Evolutionary conservation across 1,284 basidiomycete genomes (phyloP).

Genomic region (Puccinia polysora): DNA sequence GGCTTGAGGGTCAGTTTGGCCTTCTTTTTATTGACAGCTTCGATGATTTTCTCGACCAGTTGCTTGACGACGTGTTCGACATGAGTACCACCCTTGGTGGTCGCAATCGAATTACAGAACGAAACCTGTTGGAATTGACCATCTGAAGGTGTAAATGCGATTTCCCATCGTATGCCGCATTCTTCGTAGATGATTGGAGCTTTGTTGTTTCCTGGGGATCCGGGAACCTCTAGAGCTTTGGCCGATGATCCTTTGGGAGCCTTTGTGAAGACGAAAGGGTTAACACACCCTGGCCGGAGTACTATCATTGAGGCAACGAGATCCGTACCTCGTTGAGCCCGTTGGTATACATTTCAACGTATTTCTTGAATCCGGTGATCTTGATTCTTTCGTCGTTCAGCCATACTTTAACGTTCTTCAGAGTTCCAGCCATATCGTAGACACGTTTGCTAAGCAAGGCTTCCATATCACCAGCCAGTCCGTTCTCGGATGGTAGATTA

Average conservation of each 20-base stretch:
- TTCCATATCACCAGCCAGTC: slow-evolving; percentile 85
- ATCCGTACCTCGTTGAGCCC: slow-evolving; percentile 54
- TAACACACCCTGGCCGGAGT: slow-evolving; percentile 45
- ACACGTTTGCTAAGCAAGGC: slow-evolving; percentile 89
- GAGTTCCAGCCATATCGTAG: slow-evolving; percentile 93
- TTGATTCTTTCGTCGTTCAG: slow-evolving; percentile 89
- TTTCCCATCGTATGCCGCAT: slow-evolving; percentile 80
- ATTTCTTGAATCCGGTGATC: slow-evolving; percentile 94
- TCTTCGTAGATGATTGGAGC: slow-evolving; percentile 77
- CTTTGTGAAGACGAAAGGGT: slow-evolving; percentile 53
- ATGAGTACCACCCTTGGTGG: slow-evolving; percentile 93
- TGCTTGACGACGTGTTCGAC: slow-evolving; percentile 83
- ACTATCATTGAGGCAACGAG: slow-evolving; percentile 45
- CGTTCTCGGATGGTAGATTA: slow-evolving; percentile 65
- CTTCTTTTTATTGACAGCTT: slow-evolving; percentile 89
- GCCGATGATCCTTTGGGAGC: slow-evolving; percentile 55
- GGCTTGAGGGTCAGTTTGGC: slow-evolving; percentile 88
- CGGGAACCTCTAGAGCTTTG: slow-evolving; percentile 52
- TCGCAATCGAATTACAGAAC: slow-evolving; percentile 96
- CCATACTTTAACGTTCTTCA: slow-evolving; percentile 87
- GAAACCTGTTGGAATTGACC: slow-evolving; percentile 89
- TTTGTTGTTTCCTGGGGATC: slow-evolving; percentile 68
- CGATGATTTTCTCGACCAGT: slow-evolving; percentile 69
- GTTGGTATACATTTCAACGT: slow-evolving; percentile 80
- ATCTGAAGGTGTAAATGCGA: slow-evolving; percentile 90